Percentiles rank a stretch among this genome's conserved stretches.
phyloP scores from a whole-genome alignment of 2,329 filamentous ascomycete species.

The Lachnellula occidentalis region DNA sequence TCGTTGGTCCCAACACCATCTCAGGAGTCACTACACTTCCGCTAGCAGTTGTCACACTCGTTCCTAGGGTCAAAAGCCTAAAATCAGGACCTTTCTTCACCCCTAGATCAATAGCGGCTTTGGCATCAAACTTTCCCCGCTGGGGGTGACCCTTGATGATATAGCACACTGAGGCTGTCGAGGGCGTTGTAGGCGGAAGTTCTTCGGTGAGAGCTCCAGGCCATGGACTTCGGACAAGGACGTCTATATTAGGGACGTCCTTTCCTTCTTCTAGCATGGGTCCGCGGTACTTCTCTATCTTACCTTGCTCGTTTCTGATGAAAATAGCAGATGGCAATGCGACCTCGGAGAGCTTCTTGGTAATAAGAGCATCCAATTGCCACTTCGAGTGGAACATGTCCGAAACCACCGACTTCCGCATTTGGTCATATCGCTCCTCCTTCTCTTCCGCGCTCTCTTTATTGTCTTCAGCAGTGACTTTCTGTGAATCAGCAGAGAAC shows the following conservation, averaged over 20 bases:
- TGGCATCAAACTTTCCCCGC: constrained; percentile 73
- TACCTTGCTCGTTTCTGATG: constrained; percentile 56
- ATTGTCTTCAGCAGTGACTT: constrained; percentile 13
- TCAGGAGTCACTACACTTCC: constrained; percentile 72
- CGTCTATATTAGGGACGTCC: constrained; percentile 57
- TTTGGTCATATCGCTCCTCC: constrained; percentile 39
- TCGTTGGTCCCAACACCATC: constrained; percentile 70
- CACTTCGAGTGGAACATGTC: constrained; percentile 77
- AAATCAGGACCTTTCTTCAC: constrained; percentile 57
- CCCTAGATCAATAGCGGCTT: constrained; percentile 58
- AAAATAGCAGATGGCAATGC: constrained; percentile 66
- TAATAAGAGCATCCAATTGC: constrained; percentile 63
- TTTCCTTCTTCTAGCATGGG: constrained; percentile 50
- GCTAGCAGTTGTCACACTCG: constrained; percentile 56
- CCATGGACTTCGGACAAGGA: constrained; percentile 74
- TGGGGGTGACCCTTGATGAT: constrained; percentile 71
- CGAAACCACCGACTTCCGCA: constrained; percentile 58
- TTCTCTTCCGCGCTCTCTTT: constrained; percentile 32
- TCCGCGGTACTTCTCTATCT: constrained; percentile 64
- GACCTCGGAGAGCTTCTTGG: constrained; percentile 61
- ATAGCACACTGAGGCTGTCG: constrained; percentile 72
- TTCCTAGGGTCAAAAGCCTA: constrained; percentile 54
- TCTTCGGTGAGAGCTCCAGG: constrained; percentile 58
- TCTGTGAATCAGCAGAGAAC: constrained; percentile 29
- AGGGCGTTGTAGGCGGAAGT: constrained; percentile 65